Evolutionary conservation across 371 early-diverging fungal genomes (phyloP).

Genomic region (Mortierella sp.): DNA sequence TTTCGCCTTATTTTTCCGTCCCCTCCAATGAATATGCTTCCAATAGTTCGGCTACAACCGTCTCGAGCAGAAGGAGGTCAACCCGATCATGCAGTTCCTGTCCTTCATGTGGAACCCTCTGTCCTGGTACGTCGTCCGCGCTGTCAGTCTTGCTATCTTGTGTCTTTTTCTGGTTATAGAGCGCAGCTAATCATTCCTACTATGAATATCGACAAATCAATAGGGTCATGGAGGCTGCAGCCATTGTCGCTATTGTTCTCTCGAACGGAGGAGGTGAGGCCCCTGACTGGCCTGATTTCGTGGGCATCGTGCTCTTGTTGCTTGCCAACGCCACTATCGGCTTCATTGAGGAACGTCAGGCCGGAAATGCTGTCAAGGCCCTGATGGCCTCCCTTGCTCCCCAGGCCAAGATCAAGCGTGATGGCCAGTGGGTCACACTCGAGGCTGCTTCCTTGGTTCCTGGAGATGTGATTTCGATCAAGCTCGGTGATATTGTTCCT

Average conservation of each 20-base stretch:
- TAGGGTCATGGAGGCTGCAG: slow-evolving; percentile 82
- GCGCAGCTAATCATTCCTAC: no score
- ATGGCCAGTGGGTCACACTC: slow-evolving; percentile 66
- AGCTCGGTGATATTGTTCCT: slow-evolving; percentile 83
- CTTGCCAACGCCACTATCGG: slow-evolving; percentile 88
- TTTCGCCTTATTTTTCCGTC: no score
- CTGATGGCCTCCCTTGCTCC: slow-evolving; percentile 80
- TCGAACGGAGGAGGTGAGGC: slow-evolving; percentile 74
- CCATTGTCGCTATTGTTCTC: slow-evolving; percentile 77
- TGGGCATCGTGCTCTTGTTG: slow-evolving; percentile 82
- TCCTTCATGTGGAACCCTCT: slow-evolving; percentile 87
- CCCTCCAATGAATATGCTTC: background rate
- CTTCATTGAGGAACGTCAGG: slow-evolving; percentile 85
- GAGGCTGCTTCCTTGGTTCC: slow-evolving; percentile 71
- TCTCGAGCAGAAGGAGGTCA: slow-evolving; percentile 80
- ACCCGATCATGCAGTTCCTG: slow-evolving; percentile 84
- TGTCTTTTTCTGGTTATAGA: no score
- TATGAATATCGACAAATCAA: no score
- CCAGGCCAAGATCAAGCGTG: slow-evolving; percentile 75
- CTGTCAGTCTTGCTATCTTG: background rate
- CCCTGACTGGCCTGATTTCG: slow-evolving; percentile 87
- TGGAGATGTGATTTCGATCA: slow-evolving; percentile 79
- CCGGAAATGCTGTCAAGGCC: slow-evolving; percentile 81
- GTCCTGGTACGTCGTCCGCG: slow-evolving; percentile 65
- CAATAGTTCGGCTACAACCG: slow-evolving; percentile 73